These are phyloP conservation scores for Lipomyces mesembrius DNA, from an alignment of 805 yeast species.

Conservation along the genomic window DNA sequence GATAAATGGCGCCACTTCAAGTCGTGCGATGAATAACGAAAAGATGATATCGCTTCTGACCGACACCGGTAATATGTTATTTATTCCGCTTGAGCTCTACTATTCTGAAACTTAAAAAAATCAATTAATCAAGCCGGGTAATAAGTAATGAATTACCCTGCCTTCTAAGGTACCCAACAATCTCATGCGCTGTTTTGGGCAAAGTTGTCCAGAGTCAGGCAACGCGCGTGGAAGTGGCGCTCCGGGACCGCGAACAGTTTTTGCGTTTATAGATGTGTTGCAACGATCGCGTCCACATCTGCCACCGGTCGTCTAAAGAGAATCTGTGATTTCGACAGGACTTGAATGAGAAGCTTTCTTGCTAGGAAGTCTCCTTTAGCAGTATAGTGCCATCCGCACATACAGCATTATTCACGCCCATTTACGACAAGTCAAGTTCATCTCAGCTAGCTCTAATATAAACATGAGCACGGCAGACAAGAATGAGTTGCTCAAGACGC, in stretches of 20 bases:
- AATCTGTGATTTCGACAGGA: neutral
- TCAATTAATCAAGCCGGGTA: neutral
- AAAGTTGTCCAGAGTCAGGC: neutral
- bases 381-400: neutral
- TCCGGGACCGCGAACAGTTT: neutral
- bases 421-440: neutral
- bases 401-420: neutral
- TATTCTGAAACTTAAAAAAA: too few species aligned
- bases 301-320: neutral
- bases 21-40: neutral
- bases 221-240: neutral
- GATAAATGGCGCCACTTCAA: neutral
- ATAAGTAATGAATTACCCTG: neutral
- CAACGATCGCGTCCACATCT: neutral
- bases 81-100: too few species aligned
- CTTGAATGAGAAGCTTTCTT: neutral
- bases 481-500: constrained; percentile 41
- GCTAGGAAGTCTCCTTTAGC: neutral
- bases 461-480: constrained; percentile 1
- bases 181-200: neutral
- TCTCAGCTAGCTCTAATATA: neutral
- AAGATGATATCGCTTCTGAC: neutral
- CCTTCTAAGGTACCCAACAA: neutral
- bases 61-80: neutral
- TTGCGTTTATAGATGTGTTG: neutral